Evolutionary conservation across 495 filamentous ascomycete genomes (phyloP).

Genomic region (Podospora sp.): DNA sequence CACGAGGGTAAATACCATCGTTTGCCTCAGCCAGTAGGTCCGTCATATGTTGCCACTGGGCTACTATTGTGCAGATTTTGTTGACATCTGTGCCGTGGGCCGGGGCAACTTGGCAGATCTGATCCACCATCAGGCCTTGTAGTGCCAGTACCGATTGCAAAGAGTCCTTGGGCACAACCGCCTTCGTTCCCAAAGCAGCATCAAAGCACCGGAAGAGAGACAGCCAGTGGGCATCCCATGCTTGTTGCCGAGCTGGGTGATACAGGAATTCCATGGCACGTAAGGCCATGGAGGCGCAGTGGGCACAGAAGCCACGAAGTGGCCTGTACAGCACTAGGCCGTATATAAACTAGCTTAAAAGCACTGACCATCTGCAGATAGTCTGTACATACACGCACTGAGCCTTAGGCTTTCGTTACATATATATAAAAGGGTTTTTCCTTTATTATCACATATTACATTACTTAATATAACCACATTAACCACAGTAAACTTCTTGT

Average conservation of each 20-base stretch:
- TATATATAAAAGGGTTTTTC: too few relatives aligned
- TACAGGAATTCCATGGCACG: too few relatives aligned
- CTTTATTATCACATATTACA: too few relatives aligned
- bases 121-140: background rate
- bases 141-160: background rate
- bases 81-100: background rate
- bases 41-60: background rate
- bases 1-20: background rate
- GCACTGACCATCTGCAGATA: too few relatives aligned
- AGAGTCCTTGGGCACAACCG: background rate
- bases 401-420: too few relatives aligned
- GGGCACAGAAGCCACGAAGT: too few relatives aligned
- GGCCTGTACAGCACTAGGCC: too few relatives aligned
- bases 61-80: background rate
- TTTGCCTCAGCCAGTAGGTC: background rate
- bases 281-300: too few relatives aligned
- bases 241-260: background rate
- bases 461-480: too few relatives aligned
- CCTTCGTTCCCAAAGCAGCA: background rate
- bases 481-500: too few relatives aligned
- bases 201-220: background rate
- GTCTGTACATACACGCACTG: too few relatives aligned
- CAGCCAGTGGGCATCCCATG: background rate
- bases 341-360: too few relatives aligned
- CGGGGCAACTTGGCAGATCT: background rate